Conservation (phyloP, 1,284 basidiomycete species). For the Trametes hirsuta region DNA sequence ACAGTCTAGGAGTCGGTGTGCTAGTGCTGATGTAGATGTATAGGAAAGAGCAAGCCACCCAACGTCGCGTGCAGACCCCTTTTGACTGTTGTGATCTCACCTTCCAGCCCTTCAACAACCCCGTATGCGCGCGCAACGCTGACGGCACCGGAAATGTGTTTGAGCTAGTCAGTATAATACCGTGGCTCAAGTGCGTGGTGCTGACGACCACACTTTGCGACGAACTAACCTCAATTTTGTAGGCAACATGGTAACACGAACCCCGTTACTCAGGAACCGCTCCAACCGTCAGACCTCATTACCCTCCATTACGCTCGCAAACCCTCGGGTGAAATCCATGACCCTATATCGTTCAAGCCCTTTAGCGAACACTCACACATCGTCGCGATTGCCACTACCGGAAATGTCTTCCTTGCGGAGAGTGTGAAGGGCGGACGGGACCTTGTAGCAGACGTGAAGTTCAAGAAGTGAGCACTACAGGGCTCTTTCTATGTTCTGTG, state of each 20-base stretch:
- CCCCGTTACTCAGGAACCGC: slow-evolving; percentile 85
- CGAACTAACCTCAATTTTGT: slow-evolving; percentile 16
- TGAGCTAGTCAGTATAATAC: slow-evolving; percentile 88
- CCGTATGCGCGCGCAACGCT: slow-evolving; percentile 82
- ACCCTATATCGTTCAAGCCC: slow-evolving; percentile 92
- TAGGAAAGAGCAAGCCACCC: slow-evolving; percentile 69
- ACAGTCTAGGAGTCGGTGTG: background rate
- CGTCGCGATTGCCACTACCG: slow-evolving; percentile 87
- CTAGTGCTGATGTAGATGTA: background rate
- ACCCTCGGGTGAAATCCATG: slow-evolving; percentile 81
- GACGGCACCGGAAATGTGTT: slow-evolving; percentile 85
- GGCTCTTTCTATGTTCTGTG: background rate
- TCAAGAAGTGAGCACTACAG: slow-evolving; percentile 67
- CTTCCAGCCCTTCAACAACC: slow-evolving; percentile 88
- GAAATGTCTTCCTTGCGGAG: slow-evolving; percentile 90
- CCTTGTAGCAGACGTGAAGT: slow-evolving; percentile 82
- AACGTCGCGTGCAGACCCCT: slow-evolving; percentile 68
- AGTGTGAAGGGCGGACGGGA: slow-evolving; percentile 90
- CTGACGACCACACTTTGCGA: background rate
- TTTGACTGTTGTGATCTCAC: slow-evolving; percentile 94
- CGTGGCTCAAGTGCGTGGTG: slow-evolving; percentile 84
- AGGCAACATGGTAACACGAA: slow-evolving; percentile 80
- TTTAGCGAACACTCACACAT: slow-evolving; percentile 93
- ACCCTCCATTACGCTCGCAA: slow-evolving; percentile 87
- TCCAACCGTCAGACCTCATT: slow-evolving; percentile 82